Percentiles rank a stretch among this genome's conserved stretches.
phyloP scores from a whole-genome alignment of 2,329 filamentous ascomycete genomes.

The Venturiaceae sp. region DNA sequence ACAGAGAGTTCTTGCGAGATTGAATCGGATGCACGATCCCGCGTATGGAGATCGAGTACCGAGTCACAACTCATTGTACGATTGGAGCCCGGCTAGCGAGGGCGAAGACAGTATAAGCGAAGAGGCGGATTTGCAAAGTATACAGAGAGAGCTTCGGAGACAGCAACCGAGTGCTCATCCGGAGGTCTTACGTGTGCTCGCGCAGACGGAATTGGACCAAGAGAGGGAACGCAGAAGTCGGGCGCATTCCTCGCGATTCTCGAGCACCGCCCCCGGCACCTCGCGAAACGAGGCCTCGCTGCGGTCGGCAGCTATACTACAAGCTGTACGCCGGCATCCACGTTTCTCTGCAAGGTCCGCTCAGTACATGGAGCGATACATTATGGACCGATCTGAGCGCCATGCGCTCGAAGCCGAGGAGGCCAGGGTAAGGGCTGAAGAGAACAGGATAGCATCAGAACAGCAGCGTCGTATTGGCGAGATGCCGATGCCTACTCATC shows the following conservation, averaged over 20 bases:
- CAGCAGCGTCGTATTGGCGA: not conserved
- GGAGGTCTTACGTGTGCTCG: slow-evolving; percentile 26
- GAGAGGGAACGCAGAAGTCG: slow-evolving; percentile 19
- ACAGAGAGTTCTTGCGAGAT: slow-evolving; percentile 34
- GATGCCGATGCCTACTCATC: not conserved
- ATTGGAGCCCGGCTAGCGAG: slow-evolving; percentile 37
- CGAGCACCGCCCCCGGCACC: slow-evolving; percentile 8
- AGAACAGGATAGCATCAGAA: slow-evolving; percentile 10
- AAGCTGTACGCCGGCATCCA: slow-evolving; percentile 28
- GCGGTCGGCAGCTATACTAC: slow-evolving; percentile 29
- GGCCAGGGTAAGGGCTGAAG: not conserved
- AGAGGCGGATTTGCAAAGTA: slow-evolving; percentile 25
- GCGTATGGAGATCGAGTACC: slow-evolving; percentile 45
- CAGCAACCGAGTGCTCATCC: slow-evolving; percentile 27
- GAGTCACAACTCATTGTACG: slow-evolving; percentile 45
- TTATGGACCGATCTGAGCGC: slow-evolving; percentile 26
- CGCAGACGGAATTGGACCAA: slow-evolving; percentile 23
- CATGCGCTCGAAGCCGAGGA: slow-evolving; percentile 18
- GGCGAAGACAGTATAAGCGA: not conserved
- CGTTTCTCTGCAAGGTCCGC: slow-evolving; percentile 26
- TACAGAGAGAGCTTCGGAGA: slow-evolving; percentile 29
- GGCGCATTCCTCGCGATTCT: slow-evolving; percentile 17
- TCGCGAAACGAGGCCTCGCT: slow-evolving; percentile 21
- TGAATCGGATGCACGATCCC: slow-evolving; percentile 33
- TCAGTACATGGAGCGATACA: slow-evolving; percentile 29